phyloP scores from a whole-genome alignment of 148 eudicot species.

The Salicornia ramosissima region DNA sequence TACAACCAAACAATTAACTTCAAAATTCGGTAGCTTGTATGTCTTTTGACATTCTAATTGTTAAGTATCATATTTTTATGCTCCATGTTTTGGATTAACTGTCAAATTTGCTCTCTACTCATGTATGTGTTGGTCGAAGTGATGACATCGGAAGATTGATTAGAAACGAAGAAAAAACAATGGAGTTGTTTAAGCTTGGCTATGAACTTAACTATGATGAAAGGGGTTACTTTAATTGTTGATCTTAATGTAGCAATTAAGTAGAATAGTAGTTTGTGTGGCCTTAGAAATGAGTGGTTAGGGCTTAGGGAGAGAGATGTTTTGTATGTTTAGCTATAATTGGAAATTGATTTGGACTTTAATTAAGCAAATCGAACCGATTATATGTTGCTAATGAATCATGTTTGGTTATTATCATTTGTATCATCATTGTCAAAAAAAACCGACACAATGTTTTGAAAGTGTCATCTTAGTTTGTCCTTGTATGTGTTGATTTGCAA shows the following conservation, averaged over 20 bases:
- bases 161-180: too few relatives aligned
- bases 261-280: background rate
- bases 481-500: background rate
- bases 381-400: background rate
- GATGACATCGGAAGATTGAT: too few relatives aligned
- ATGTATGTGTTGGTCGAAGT: background rate
- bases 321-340: background rate
- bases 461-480: slow-evolving; percentile 1
- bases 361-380: background rate
- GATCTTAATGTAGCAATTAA: too few relatives aligned
- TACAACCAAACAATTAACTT: slow-evolving; percentile 31
- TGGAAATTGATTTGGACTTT: background rate
- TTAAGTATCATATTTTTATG: slow-evolving; percentile 20
- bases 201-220: too few relatives aligned
- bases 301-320: background rate
- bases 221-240: too few relatives aligned
- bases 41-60: slow-evolving; percentile 29
- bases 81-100: slow-evolving; percentile 7
- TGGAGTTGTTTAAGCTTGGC: too few relatives aligned
- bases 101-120: background rate
- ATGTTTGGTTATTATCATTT: background rate
- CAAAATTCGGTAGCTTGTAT: slow-evolving; percentile 21
- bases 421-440: background rate
- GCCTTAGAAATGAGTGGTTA: background rate
- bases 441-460: background rate